These are phyloP conservation scores for Sphaerulina populicola DNA, from an alignment of 2,329 filamentous ascomycete genomes.

Conservation along the genomic window DNA sequence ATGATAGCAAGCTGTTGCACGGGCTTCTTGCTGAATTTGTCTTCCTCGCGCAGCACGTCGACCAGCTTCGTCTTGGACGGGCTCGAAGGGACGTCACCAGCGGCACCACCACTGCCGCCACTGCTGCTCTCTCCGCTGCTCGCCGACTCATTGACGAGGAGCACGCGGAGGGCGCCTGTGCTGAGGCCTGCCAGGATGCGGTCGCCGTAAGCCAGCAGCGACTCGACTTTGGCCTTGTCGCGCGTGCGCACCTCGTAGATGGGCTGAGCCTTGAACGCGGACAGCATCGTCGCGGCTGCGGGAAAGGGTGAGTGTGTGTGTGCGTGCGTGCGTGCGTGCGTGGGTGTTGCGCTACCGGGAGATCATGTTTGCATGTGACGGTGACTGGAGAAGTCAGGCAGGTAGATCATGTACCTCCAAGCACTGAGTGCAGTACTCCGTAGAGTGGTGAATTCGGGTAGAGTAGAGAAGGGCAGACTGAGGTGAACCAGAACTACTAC, in stretches of 20 bases:
- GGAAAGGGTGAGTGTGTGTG: background rate
- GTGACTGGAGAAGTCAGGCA: background rate
- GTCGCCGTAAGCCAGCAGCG: slow-evolving; percentile 86
- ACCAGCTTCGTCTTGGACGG: slow-evolving; percentile 46
- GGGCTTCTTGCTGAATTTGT: slow-evolving; percentile 83
- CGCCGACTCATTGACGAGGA: slow-evolving; percentile 67
- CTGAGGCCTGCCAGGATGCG: slow-evolving; percentile 85
- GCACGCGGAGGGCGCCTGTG: slow-evolving; percentile 79
- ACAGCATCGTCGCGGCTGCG: slow-evolving; percentile 50
- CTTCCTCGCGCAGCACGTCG: slow-evolving; percentile 81
- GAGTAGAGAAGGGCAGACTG: too few relatives aligned
- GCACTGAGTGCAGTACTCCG: too few relatives aligned
- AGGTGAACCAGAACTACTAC: too few relatives aligned
- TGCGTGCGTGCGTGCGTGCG: background rate
- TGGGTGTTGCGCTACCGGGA: slow-evolving; percentile 2
- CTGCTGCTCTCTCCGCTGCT: slow-evolving; percentile 23
- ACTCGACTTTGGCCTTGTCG: slow-evolving; percentile 97
- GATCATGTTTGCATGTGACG: slow-evolving; percentile 1
- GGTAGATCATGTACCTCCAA: too few relatives aligned
- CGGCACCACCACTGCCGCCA: background rate
- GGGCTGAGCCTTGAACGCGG: slow-evolving; percentile 90
- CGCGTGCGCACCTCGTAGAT: slow-evolving; percentile 93
- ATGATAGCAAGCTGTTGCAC: slow-evolving; percentile 92
- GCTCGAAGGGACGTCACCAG: slow-evolving; percentile 32
- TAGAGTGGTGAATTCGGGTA: too few relatives aligned